Base-by-base conservation (phyloP, 2,329 filamentous ascomycete species). In the Bipolaris oryzae region DNA sequence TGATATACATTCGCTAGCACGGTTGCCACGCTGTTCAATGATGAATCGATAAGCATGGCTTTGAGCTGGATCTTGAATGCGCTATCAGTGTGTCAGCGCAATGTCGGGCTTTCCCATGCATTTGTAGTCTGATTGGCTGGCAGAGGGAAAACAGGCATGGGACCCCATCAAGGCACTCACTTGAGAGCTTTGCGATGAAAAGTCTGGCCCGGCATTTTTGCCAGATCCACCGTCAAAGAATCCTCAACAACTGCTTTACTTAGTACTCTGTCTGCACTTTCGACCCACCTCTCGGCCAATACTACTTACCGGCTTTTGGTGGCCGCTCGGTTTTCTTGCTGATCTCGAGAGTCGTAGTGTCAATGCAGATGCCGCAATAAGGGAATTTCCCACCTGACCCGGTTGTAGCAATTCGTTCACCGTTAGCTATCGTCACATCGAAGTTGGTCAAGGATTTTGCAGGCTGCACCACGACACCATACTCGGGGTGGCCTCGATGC, bases 391-490 rank as follows among this genome's bases (percentile, higher is more conserved):
- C n/a, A 1, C 73, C 57, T 78, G 79, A 62, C 74, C 67, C 37
- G 85, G 68, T 62, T 50, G 52, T 66, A 38, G 70, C 50, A 43
- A 76, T 57, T 37, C 55, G 57, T 35, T 51, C 35, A 37, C 82
- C 3, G 81, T 78, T 37, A 90, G 82, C 28, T 78, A 92, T 77
- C 0, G 71, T 71, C 45, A 89, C 79, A 18, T 89, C 85, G 72
- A 98, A 98, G 74, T 96, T 99, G 52, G 89, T 85, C 53, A 96
- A 80, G 35, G 88, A 95, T 79, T 99, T 99, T 45, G 83, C 79
- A 0, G 85, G 80, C 71, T 89, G 94, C 51, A 97, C 88, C 4
- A 80, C 76, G 3, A 97, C 88, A 3, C 95, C 95, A 70, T 96
- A 98, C 33, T 87, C 84, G 0, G 89, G 85, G 34, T 95, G 76